Base-by-base conservation (phyloP, 768 basidiomycete genomes). In the Rhizopogon sp. region DNA sequence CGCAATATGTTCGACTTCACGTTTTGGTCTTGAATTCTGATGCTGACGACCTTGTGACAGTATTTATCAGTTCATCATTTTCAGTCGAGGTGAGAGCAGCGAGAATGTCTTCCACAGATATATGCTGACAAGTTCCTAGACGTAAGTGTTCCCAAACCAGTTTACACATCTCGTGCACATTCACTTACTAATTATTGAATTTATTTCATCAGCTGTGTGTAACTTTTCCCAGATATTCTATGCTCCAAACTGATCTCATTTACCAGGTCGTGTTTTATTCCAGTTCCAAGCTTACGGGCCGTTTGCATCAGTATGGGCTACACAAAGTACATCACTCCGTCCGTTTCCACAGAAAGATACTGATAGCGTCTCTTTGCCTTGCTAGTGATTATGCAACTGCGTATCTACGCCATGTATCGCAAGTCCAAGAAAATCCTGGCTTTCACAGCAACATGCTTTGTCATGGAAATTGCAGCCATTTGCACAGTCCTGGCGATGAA, bases 361-460 rank as follows among this genome's bases (percentile, higher is more conserved):
- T 31, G 11, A 50, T 20, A 42, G 10, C 13, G 10, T 42, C 28
- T 5, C 5, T 6, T 17, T 54, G 35, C 22, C 22, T 31, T 49
- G 14, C n/a, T 46, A 55, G 53, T 6, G 14, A 55, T 55, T 17
- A 56, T 56, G 55, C 52, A 56, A 44, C 53, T 56, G 9, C 56
- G 56, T 2, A 55, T 56, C 25, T 56, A 44, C 33, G 56, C 56
- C 14, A 42, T 56, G 56, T 56, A 56, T 17, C 42, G 53, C 37
- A 54, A 56, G 39, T 56, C 56, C 5, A 45, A 45, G 35, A 56
- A 47, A 14, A 20, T 56, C 42, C 37, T 55, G 6, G 17, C 22
- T 16, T 29, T 41, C 29, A 56, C 55, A 3, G 51, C 20, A 35
- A 10, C 39, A 3, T 42, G 10, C 52, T 56, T 56, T 40, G 7